phyloP scores from a whole-genome alignment of 495 filamentous ascomycete species.

The Talaromyces ruber region DNA sequence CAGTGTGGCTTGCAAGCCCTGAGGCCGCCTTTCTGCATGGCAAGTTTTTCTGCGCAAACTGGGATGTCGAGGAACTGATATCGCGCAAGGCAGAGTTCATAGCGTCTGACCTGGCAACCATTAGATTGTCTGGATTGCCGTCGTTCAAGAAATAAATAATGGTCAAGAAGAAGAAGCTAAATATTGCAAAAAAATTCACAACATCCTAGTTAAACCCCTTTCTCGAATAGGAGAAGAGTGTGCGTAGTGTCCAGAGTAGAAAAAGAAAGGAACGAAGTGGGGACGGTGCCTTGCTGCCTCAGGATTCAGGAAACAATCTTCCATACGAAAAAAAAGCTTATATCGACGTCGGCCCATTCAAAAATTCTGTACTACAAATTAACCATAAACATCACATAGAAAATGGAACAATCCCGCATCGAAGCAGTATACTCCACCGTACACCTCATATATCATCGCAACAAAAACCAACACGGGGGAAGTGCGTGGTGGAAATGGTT shows the following conservation, averaged over 20 bases:
- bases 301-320: neutral
- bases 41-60: conserved; percentile 30
- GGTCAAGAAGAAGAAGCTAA: neutral
- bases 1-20: conserved; percentile 40
- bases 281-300: neutral
- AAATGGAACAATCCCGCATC: conserved; percentile 9
- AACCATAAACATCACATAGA: too few species aligned
- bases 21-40: conserved; percentile 41
- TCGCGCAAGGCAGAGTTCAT: conserved; percentile 22
- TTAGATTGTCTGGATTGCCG: neutral
- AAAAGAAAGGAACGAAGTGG: neutral
- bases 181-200: neutral
- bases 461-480: conserved; percentile 70
- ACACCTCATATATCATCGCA: conserved; percentile 62
- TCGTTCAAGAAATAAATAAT: neutral
- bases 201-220: neutral
- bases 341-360: neutral
- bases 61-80: conserved; percentile 36
- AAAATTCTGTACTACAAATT: neutral
- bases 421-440: conserved; percentile 34
- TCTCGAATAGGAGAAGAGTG: neutral
- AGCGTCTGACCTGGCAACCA: neutral
- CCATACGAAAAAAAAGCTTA: neutral
- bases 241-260: neutral
- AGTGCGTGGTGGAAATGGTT: conserved; percentile 68